These are phyloP conservation scores for Graphium sp. DNA, from an alignment of 2,329 filamentous ascomycete species.

Conservation along the genomic window DNA sequence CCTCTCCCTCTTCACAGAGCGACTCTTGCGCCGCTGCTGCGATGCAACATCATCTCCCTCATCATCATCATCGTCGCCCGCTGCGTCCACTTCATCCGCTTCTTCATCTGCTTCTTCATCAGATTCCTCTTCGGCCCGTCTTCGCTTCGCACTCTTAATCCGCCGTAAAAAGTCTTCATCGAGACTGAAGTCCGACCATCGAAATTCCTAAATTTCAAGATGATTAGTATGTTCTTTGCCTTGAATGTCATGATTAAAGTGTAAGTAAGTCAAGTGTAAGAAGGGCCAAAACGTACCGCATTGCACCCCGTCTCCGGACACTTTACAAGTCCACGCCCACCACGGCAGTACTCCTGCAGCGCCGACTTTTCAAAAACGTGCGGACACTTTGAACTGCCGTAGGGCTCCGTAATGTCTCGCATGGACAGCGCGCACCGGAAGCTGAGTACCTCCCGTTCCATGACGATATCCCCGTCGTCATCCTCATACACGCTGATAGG, in stretches of 20 bases:
- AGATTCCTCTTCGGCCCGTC: neutral
- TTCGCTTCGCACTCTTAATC: conserved; percentile 2
- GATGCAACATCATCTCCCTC: too few relatives aligned
- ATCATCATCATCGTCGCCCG: neutral
- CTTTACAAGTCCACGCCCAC: conserved; percentile 20
- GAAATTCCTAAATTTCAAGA: neutral
- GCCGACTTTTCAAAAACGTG: conserved; percentile 55
- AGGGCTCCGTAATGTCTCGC: conserved; percentile 45
- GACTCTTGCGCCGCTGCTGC: too few relatives aligned
- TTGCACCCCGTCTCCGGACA: conserved; percentile 43
- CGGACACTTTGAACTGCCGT: conserved; percentile 48
- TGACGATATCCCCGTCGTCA: conserved; percentile 51
- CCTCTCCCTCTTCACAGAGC: too few relatives aligned
- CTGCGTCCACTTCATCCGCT: neutral
- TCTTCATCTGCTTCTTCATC: neutral
- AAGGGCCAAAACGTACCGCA: conserved; percentile 2
- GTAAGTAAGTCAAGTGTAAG: neutral
- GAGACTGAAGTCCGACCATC: conserved; percentile 1
- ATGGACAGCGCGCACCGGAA: conserved; percentile 57
- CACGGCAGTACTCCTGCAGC: conserved; percentile 38
- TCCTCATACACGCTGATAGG: conserved; percentile 27
- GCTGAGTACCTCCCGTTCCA: conserved; percentile 45
- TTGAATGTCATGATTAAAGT: neutral
- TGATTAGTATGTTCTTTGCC: neutral
- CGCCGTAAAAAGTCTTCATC: conserved; percentile 2